Evolutionary conservation across 1,284 basidiomycete genomes (phyloP), one percentile per base, ranked within the genome.

Genomic region (Ceratobasidium sp.): DNA sequence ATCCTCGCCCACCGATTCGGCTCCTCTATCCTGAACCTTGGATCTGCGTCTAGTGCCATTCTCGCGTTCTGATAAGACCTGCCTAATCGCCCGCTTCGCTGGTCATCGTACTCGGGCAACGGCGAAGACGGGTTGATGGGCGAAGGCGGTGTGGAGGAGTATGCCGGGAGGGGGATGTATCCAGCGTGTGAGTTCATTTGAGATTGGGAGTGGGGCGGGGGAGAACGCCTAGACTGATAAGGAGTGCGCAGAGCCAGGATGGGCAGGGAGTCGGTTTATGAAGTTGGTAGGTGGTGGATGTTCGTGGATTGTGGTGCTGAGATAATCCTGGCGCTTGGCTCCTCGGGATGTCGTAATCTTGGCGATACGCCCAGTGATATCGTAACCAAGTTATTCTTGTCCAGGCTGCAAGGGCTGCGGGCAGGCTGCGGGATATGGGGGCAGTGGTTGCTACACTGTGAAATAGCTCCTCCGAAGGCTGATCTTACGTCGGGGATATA

Each of bases 201-300:
- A 22, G 51, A 67, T 27, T 47, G 29, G 7, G 63, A 31, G 63
- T 47, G 33, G 36, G 51, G 31, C 53, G 65, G n/a, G 65, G 65
- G 65, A 7, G 63, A 65, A 22, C 65, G 50, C 50, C 50, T 19
- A 17, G 50, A n/a, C 24, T n/a, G 19, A 6, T 51, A 24, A 51
- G 65, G 65, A 14, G 65, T 36, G 54, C 67, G 53, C 27, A 71
- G 53, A 47, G 67, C 53, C 67, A 59, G 67, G n/a, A 47, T 57
- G 67, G 41, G 48, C 31, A 33, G 41, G 54, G 36, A 15, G 33
- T 27, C 22, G n/a, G 24, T 65, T 29, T 51, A n/a, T 36, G 53
- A 27, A 57, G 36, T 22, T 44, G 59, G 24, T 45, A 22, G 33
- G 15, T 17, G 27, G 59, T 44, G 24, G 14, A 3, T 45, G 60